Percentiles rank a stretch among this genome's conserved stretches.
These are phyloP conservation scores for Boletellus sp. DNA, from an alignment of 1,284 basidiomycete genomes.

Conservation along the genomic window DNA sequence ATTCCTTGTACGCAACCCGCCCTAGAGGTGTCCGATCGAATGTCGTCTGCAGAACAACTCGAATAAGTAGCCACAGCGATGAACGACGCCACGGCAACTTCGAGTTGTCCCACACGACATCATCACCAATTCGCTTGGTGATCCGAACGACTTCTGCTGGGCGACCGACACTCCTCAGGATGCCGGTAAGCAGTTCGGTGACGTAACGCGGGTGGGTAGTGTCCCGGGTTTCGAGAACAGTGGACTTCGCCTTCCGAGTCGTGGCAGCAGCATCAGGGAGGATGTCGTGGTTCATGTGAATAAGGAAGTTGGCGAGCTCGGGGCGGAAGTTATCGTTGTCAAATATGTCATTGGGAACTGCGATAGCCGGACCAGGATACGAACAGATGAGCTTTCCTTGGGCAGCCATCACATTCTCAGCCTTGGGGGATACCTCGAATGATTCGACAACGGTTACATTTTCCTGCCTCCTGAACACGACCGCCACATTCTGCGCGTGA, in stretches of 20 bases:
- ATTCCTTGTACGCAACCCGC: slow-evolving; percentile 40
- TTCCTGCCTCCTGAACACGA: slow-evolving; percentile 30
- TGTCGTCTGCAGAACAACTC: slow-evolving; percentile 42
- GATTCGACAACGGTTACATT: slow-evolving; percentile 30
- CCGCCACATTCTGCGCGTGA: slow-evolving; percentile 36
- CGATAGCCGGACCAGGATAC: slow-evolving; percentile 35
- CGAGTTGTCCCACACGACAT: slow-evolving; percentile 31
- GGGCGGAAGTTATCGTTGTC: slow-evolving; percentile 18
- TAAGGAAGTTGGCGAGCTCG: slow-evolving; percentile 30
- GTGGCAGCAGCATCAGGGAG: slow-evolving; percentile 9
- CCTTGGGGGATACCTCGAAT: slow-evolving; percentile 32
- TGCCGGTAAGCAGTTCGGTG: slow-evolving; percentile 33
- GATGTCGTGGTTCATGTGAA: slow-evolving; percentile 24
- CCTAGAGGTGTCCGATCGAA: slow-evolving; percentile 21
- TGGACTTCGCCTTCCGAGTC: slow-evolving; percentile 15
- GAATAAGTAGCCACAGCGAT: slow-evolving; percentile 37
- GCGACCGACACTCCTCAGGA: slow-evolving; percentile 27
- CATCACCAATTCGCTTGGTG: slow-evolving; percentile 33
- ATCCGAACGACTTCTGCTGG: slow-evolving; percentile 21
- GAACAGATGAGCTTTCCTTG: slow-evolving; percentile 36
- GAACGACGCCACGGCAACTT: slow-evolving; percentile 38
- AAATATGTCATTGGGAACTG: slow-evolving; percentile 18
- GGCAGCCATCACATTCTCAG: slow-evolving; percentile 24
- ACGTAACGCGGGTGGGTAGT: slow-evolving; percentile 33
- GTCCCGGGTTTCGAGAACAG: slow-evolving; percentile 29